phyloP scores from a whole-genome alignment of 208 protist species.

The Leishmania tarentolae region DNA sequence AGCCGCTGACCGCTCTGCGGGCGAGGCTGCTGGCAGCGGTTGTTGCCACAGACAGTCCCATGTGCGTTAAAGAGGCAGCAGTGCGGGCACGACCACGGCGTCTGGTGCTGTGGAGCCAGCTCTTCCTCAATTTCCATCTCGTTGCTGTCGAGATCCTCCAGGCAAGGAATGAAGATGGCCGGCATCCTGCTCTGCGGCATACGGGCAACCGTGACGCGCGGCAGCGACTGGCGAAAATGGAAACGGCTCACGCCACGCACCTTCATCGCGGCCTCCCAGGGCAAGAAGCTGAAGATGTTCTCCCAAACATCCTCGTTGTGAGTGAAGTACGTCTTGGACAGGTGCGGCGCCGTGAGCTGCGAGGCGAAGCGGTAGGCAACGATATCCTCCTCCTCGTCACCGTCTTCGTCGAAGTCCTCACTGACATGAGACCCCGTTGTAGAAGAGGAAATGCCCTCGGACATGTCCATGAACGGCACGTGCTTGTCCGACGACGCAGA shows the following conservation, averaged over 20 bases:
- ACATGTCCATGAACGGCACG: conserved; percentile 39
- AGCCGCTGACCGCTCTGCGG: conserved; percentile 33
- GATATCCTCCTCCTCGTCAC: conserved; percentile 44
- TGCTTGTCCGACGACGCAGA: conserved; percentile 29
- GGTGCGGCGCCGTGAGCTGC: conserved; percentile 10
- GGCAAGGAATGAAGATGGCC: conserved; percentile 72
- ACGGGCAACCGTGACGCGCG: conserved; percentile 46
- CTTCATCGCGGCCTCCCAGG: conserved; percentile 44
- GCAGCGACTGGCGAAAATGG: conserved; percentile 47
- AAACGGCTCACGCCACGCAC: conserved; percentile 52
- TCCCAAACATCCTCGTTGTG: conserved; percentile 40
- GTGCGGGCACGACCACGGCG: conserved; percentile 24
- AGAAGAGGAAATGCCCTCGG: conserved; percentile 47
- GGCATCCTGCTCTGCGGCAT: conserved; percentile 43
- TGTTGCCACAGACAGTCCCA: not conserved
- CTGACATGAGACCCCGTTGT: conserved; percentile 36
- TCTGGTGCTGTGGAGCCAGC: conserved; percentile 22
- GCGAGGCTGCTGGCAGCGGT: conserved; percentile 5
- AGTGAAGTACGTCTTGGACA: conserved; percentile 6
- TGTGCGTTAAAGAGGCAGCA: conserved; percentile 33
- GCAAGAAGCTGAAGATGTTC: conserved; percentile 53
- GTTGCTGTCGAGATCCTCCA: conserved; percentile 59
- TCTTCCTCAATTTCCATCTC: conserved; percentile 43
- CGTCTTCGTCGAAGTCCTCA: conserved; percentile 31
- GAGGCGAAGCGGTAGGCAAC: conserved; percentile 8